phyloP scores from a whole-genome alignment of 305 asterid genomes.

The Solanum chacoense region DNA sequence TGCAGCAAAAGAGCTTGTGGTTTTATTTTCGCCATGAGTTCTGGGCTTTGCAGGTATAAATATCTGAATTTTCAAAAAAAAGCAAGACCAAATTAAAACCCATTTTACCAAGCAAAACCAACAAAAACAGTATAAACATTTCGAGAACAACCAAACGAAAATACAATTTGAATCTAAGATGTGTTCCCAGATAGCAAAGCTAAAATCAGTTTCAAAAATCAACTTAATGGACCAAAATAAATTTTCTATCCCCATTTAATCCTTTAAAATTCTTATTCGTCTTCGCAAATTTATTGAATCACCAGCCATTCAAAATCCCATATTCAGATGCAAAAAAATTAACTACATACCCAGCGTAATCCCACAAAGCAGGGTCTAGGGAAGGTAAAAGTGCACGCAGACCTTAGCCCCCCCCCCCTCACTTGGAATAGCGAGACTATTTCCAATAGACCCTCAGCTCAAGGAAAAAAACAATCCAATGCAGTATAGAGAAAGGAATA shows the following conservation, averaged over 20 bases:
- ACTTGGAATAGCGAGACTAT: neutral
- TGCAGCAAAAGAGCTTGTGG: constrained; percentile 92
- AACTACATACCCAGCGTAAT: neutral
- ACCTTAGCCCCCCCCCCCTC: neutral
- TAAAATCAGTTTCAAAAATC: neutral
- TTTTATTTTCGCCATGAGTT: constrained; percentile 79
- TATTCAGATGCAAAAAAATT: neutral
- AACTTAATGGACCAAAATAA: neutral
- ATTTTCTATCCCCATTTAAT: neutral
- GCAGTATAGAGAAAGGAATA: neutral
- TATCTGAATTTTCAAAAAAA: neutral
- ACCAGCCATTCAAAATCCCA: neutral
- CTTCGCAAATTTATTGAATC: neutral
- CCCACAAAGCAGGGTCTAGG: neutral
- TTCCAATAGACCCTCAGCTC: neutral
- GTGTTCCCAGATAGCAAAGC: neutral
- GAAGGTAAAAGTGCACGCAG: neutral
- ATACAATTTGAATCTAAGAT: neutral
- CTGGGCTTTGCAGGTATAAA: neutral
- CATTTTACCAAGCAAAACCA: neutral
- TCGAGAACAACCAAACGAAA: neutral
- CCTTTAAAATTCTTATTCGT: neutral
- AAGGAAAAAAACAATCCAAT: neutral
- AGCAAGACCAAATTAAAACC: neutral
- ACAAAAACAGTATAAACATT: neutral